A percentile compares a stretch with the other conserved stretches of the same genome.
Conservation (phyloP, 495 filamentous ascomycete genomes). For the Podospora pseudocomata region DNA sequence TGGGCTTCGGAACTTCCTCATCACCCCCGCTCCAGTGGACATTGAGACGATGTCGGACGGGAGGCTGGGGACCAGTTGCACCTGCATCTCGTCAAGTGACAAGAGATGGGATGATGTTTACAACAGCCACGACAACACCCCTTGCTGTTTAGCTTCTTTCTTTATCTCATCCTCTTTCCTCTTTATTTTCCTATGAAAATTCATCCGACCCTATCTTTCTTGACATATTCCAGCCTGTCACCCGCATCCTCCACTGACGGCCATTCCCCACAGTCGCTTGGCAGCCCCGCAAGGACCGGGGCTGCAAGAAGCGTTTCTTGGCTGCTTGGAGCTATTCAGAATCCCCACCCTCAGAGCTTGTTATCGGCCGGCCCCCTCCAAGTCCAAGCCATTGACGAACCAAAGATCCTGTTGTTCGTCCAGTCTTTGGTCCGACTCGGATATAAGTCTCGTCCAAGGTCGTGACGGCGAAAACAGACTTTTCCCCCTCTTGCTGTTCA, state of each 20-base stretch:
- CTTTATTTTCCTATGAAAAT: not conserved
- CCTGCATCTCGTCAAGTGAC: conserved; percentile 8
- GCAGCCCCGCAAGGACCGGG: not conserved
- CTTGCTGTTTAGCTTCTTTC: not conserved
- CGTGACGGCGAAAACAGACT: not conserved
- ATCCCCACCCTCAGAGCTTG: conserved; percentile 9
- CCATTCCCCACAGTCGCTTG: conserved; percentile 6
- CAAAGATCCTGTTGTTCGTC: not conserved
- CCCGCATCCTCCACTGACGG: not conserved
- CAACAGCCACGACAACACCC: not conserved
- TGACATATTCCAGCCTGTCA: not conserved
- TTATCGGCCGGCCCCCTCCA: conserved; percentile 11
- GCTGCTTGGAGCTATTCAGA: conserved; percentile 11
- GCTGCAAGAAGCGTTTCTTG: conserved; percentile 4
- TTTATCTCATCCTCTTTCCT: not conserved
- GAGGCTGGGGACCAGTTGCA: conserved; percentile 2
- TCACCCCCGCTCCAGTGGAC: not conserved
- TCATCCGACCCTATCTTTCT: no score
- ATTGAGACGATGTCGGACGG: not conserved
- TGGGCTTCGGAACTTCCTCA: not conserved
- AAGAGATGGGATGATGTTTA: not conserved
- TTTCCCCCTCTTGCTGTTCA: not conserved
- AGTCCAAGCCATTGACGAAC: conserved; percentile 8
- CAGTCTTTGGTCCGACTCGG: not conserved
- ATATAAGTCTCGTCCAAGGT: not conserved